A percentile compares a stretch with the other conserved stretches of the same genome.
Conservation (phyloP, 2,329 filamentous ascomycete genomes). For the Epichloe hybrida region DNA sequence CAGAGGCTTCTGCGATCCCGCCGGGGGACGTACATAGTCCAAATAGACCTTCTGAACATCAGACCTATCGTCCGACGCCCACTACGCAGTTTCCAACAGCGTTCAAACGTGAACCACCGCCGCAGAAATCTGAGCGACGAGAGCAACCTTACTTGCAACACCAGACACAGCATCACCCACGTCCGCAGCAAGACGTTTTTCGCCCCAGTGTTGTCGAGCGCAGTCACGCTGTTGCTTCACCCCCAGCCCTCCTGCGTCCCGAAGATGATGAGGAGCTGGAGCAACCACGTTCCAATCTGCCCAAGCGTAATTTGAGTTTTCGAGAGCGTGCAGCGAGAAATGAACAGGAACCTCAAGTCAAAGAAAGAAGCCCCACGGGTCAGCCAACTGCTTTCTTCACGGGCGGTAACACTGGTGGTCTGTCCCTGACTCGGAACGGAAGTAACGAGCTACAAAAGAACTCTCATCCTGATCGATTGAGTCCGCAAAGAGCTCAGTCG, state of each 20-base stretch:
- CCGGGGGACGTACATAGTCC: slow-evolving; percentile 12
- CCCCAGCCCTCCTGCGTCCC: slow-evolving; percentile 9
- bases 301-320: slow-evolving; percentile 45
- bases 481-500: slow-evolving; percentile 17
- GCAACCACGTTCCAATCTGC: slow-evolving; percentile 20
- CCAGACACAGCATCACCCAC: background rate
- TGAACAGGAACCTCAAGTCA: slow-evolving; percentile 23
- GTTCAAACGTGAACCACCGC: background rate
- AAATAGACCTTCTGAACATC: slow-evolving; percentile 5
- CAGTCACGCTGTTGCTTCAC: slow-evolving; percentile 11
- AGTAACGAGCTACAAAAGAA: slow-evolving; percentile 48
- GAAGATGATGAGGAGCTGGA: slow-evolving; percentile 8
- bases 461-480: slow-evolving; percentile 33
- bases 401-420: slow-evolving; percentile 18
- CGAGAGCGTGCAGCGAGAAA: slow-evolving; percentile 41
- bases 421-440: slow-evolving; percentile 30
- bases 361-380: slow-evolving; percentile 12
- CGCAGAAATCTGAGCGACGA: background rate
- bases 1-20: slow-evolving; percentile 11
- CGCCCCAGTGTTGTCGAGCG: background rate
- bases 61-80: background rate
- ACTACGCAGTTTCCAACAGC: background rate
- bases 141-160: background rate
- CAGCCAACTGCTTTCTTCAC: slow-evolving; percentile 7
- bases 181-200: background rate